Percentiles rank a stretch among this genome's conserved stretches.
Conservation (phyloP, 2,329 filamentous ascomycete species). For the Paraphoma chrysanthemicola region DNA sequence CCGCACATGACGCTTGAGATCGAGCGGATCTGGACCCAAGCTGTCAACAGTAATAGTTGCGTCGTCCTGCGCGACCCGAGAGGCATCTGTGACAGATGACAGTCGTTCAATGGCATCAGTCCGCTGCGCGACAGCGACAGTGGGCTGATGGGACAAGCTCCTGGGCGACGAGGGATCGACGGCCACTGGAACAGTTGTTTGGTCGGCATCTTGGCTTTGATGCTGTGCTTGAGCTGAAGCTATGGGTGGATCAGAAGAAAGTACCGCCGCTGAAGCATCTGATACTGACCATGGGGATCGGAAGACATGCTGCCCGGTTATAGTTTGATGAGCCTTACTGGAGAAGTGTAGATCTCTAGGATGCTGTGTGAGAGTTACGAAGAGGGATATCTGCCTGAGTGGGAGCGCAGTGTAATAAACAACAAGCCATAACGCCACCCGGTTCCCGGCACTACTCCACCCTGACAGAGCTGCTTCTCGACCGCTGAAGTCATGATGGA, state of each 20-base stretch:
- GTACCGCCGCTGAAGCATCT: slow-evolving; percentile 15
- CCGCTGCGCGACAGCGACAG: slow-evolving; percentile 22
- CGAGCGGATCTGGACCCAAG: slow-evolving; percentile 41
- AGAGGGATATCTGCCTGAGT: slow-evolving; percentile 26
- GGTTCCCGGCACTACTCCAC: slow-evolving; percentile 20
- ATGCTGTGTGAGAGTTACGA: slow-evolving; percentile 32
- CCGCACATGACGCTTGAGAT: slow-evolving; percentile 44
- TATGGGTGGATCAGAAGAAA: slow-evolving; percentile 35
- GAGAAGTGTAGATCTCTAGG: slow-evolving; percentile 22
- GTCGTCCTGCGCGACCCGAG: slow-evolving; percentile 31
- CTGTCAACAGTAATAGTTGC: slow-evolving; percentile 19
- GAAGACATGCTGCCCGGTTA: slow-evolving; percentile 39
- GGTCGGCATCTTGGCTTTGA: slow-evolving; percentile 34
- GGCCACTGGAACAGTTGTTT: slow-evolving; percentile 37
- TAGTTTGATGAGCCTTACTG: slow-evolving; percentile 18
- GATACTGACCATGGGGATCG: slow-evolving; percentile 40
- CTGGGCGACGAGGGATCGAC: slow-evolving; percentile 24
- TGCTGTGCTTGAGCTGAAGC: slow-evolving; percentile 33
- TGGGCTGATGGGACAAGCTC: slow-evolving; percentile 29
- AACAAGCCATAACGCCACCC: slow-evolving; percentile 25
- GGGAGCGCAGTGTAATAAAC: slow-evolving; percentile 44
- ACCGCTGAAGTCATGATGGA: slow-evolving; percentile 20
- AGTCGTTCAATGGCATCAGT: slow-evolving; percentile 34
- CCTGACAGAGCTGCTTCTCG: slow-evolving; percentile 12
- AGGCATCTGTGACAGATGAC: slow-evolving; percentile 25